Evolutionary conservation across 176 grass and related monocot genomes (phyloP).

Genomic region (Avena atlantica): DNA sequence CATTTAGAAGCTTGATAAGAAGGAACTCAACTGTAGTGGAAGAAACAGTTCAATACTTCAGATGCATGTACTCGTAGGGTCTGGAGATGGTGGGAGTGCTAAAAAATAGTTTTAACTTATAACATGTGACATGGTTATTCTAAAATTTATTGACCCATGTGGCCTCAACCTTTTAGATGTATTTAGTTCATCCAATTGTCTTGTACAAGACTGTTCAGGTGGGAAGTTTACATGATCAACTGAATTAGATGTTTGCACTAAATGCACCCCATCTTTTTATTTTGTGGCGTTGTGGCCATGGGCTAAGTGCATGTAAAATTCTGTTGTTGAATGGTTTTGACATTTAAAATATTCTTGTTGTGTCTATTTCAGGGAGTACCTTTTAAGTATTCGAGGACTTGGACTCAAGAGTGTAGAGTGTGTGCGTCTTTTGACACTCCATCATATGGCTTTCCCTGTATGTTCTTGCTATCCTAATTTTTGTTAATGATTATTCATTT

Average conservation of each 20-base stretch:
- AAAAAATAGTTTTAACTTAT: too few relatives aligned
- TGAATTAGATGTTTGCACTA: slow-evolving; percentile 13
- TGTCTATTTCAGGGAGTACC: slow-evolving; percentile 72
- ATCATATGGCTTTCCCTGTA: slow-evolving; percentile 93
- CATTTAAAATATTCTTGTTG: slow-evolving; percentile 34
- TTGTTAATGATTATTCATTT: neutral
- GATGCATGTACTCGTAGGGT: slow-evolving; percentile 12
- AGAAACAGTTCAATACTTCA: neutral
- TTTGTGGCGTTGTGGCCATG: neutral
- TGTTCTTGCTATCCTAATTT: slow-evolving; percentile 28
- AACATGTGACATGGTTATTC: neutral
- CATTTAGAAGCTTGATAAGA: slow-evolving; percentile 5
- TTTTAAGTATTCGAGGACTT: slow-evolving; percentile 86
- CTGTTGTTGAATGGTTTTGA: slow-evolving; percentile 27
- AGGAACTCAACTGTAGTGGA: neutral
- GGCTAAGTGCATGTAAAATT: slow-evolving; percentile 23
- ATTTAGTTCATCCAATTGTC: neutral
- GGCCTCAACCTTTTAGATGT: slow-evolving; percentile 1
- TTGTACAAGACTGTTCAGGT: neutral
- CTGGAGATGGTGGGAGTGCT: neutral
- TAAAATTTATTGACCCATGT: slow-evolving; percentile 13
- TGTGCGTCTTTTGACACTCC: slow-evolving; percentile 79
- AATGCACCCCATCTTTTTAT: slow-evolving; percentile 11
- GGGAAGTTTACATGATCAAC: neutral
- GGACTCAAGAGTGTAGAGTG: slow-evolving; percentile 95